A percentile compares a stretch with the other conserved stretches of the same genome.
These are phyloP conservation scores for Candida gigantensis DNA, from an alignment of 1,139 yeast species.

Conservation along the genomic window DNA sequence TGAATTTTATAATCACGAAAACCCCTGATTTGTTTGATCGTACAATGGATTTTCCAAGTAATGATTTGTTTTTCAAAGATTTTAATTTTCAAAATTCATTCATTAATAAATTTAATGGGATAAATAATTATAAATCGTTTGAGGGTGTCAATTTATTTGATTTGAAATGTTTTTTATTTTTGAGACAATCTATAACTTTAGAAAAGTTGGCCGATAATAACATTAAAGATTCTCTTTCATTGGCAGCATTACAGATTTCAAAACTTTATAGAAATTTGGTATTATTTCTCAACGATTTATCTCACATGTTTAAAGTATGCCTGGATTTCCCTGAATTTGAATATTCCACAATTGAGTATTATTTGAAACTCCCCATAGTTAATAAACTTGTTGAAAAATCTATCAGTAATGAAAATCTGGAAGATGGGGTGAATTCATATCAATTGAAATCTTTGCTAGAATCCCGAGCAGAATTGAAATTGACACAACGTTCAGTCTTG, in stretches of 20 bases:
- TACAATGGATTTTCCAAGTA: conserved; percentile 2
- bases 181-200: conserved; percentile 27
- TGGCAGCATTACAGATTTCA: conserved; percentile 34
- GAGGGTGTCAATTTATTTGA: conserved; percentile 27
- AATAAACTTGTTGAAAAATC: conserved; percentile 19
- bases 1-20: conserved; percentile 20
- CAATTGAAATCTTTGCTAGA: conserved; percentile 38
- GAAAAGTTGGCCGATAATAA: conserved; percentile 32
- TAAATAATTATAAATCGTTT: conserved; percentile 12
- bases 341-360: conserved; percentile 31
- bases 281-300: conserved; percentile 41
- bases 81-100: conserved; percentile 20
- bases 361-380: conserved; percentile 30
- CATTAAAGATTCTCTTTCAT: conserved; percentile 24
- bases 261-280: conserved; percentile 34
- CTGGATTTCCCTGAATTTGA: conserved; percentile 27
- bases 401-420: conserved; percentile 1
- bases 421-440: conserved; percentile 13
- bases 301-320: conserved; percentile 20
- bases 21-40: conserved; percentile 15
- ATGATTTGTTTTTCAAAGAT: conserved; percentile 14
- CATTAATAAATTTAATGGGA: conserved; percentile 10
- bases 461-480: conserved; percentile 46
- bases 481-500: conserved; percentile 46
- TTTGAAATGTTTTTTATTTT: conserved; percentile 29